phyloP scores from a whole-genome alignment of 2,329 filamentous ascomycete species.

The Ophioceras dolichostomum region DNA sequence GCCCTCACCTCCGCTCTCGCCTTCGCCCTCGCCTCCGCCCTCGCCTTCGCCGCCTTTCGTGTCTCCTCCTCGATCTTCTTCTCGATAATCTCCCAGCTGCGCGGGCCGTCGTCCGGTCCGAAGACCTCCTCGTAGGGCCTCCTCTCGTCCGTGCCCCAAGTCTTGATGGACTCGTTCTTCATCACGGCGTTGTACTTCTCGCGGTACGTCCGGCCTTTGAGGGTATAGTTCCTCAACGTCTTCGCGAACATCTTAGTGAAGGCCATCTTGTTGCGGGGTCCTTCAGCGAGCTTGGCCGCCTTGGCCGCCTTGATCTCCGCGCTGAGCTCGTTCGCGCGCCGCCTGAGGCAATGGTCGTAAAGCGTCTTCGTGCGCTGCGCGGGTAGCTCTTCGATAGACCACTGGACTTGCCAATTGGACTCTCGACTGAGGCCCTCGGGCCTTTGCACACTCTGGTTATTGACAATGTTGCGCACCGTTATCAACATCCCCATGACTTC shows the following conservation, averaged over 20 bases:
- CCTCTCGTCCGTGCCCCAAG: constrained; percentile 29
- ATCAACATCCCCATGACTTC: constrained; percentile 59
- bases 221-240: background rate
- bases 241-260: background rate
- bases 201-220: background rate
- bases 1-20: background rate
- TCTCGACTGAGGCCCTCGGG: constrained; percentile 32
- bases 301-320: background rate
- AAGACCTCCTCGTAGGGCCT: constrained; percentile 23
- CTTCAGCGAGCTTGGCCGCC: too few species aligned
- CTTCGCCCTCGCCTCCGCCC: background rate
- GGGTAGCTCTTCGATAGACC: constrained; percentile 55
- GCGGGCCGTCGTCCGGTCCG: constrained; percentile 5
- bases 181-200: constrained; percentile 30
- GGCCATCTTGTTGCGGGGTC: too few species aligned
- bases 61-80: background rate
- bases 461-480: constrained; percentile 55
- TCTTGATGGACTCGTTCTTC: constrained; percentile 26
- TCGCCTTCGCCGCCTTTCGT: too few species aligned
- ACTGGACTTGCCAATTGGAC: constrained; percentile 63
- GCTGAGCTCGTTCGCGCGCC: constrained; percentile 5
- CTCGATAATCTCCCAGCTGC: background rate
- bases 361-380: constrained; percentile 4
- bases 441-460: constrained; percentile 49
- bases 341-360: constrained; percentile 6